These are phyloP conservation scores for Rhodotorula babjevae DNA, from an alignment of 768 basidiomycete genomes.

Conservation along the genomic window DNA sequence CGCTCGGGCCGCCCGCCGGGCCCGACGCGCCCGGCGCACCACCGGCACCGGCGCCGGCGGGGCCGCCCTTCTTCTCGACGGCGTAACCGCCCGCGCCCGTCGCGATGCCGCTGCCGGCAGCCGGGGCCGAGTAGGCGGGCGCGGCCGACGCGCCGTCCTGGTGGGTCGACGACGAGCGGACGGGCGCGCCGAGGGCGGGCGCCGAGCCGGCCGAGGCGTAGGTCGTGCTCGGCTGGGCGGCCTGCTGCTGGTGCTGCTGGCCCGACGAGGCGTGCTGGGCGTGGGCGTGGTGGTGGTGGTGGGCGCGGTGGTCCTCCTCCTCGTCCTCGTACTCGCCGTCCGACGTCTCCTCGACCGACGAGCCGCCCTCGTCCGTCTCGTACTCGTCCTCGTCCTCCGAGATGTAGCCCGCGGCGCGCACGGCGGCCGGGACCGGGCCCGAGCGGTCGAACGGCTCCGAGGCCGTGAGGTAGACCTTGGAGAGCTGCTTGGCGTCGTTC, in stretches of 20 bases:
- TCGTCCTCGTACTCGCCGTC: constrained; percentile 46
- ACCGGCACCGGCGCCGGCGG: too few species aligned
- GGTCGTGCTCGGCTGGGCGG: background rate
- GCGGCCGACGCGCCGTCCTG: background rate
- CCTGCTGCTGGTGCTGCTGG: background rate
- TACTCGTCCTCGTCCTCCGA: constrained; percentile 57
- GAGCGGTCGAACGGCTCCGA: constrained; percentile 87
- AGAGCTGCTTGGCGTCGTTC: constrained; percentile 68
- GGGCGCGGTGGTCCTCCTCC: background rate
- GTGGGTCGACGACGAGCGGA: constrained; percentile 15
- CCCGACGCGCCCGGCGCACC: background rate
- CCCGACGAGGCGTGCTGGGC: too few species aligned
- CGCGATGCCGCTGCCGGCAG: constrained; percentile 29
- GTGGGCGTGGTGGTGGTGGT: background rate
- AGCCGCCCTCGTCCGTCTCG: constrained; percentile 56
- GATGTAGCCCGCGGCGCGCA: constrained; percentile 79
- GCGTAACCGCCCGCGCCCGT: constrained; percentile 39
- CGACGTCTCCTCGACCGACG: constrained; percentile 56
- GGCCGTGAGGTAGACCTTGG: constrained; percentile 61
- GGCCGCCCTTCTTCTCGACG: constrained; percentile 41
- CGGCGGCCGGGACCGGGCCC: constrained; percentile 88
- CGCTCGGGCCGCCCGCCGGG: background rate
- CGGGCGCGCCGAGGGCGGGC: constrained; percentile 2
- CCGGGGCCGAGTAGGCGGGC: constrained; percentile 39
- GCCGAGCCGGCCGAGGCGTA: background rate